Base-by-base conservation (phyloP, 2,329 filamentous ascomycete species). In the Phoma sp. region DNA sequence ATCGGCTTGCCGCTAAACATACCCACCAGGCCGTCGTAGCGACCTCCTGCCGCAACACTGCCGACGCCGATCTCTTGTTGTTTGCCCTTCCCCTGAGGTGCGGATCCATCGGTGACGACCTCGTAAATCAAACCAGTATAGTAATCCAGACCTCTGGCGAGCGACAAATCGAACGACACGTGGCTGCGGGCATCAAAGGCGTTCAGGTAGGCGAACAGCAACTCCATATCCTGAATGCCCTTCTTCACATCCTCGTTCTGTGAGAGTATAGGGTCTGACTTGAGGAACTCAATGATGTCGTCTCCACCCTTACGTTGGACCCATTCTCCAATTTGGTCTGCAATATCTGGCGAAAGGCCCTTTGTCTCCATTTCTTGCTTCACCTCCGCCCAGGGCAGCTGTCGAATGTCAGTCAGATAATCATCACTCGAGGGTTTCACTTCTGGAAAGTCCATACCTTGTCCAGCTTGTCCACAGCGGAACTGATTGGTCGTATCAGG, bases 361-460 rank as follows among this genome's bases (percentile, higher is more conserved):
- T 97, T 97, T 62, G 96, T 90, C 64, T 94, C 90, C 93, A 97
- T 97, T 75, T 97, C 93, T 75, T 89, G 90, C 74, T 88, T 87
- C 48, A 97, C 94, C 61, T 96, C 92, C 29, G 84, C 84, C 94
- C 93, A 97, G 1, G 92, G 89, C 27, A 76, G 74, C 74, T 77
- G 48, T 37, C 21, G 21, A 24, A 12, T 31, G 51, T 72, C 45
- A 72, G 63, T 31, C 19, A 15, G 2, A 7, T 8, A 17, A 2
- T n/a, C 25, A 5, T 15, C 10, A 6, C 29, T 27, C 24, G 41
- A 10, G 3, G 2, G 9, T n/a, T 3, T 35, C 21, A 7, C 8
- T 13, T 4, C 5, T 12, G 19, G 9, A 35, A 15, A 6, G 3
- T 32, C 45, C 40, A 21, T 60, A 88, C 81, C 80, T 98, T 98